Evolutionary conservation across 495 filamentous ascomycete species (phyloP), one percentile per base, ranked within the genome.

Genomic region (Penicillium macrosclerotiorum): DNA sequence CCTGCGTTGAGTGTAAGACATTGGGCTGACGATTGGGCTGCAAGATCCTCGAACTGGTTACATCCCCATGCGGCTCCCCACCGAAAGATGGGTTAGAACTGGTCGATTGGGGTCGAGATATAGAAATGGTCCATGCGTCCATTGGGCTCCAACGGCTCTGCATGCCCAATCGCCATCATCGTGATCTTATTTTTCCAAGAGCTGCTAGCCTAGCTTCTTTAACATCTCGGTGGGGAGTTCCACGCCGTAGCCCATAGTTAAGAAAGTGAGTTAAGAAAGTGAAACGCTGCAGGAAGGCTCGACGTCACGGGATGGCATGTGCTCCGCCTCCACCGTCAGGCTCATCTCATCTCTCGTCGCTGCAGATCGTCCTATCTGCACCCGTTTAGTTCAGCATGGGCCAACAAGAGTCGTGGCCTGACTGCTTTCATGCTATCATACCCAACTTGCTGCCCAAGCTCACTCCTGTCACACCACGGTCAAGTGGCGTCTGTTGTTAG

Each of bases 401-500:
- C 45, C 44, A 49, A 51, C 40, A 24, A 50, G 41, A 42, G 39
- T 19, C 31, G 17, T 49, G 32, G 38, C 33, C 55, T 42, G 41
- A 37, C 40, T 37, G 34, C 31, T 19, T 46, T 35, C 36, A 57
- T 55, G 59, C 42, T 22, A 27, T 36, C 35, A 43, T 63, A 62
- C 67, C 60, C 59, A 59, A 54, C 57, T 63, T 65, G 68, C 63
- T 65, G 69, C 69, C 68, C 63, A 61, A 71, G 56, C n/a, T 13
- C 24, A 32, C 45, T 20, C 20, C 43, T 34, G 35, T 47, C 31
- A 26, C 46, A 58, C 54, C 51, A 37, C 16, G 34, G 37, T 56
- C 16, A 32, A 41, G 45, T 61, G 42, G 48, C 45, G 39, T 18
- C 19, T 41, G 4, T 17, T 22, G 24, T 37, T 50, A 17, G 46